Base-by-base conservation (phyloP, 2,329 filamentous ascomycete genomes). In the Mycosphaerella sp. region DNA sequence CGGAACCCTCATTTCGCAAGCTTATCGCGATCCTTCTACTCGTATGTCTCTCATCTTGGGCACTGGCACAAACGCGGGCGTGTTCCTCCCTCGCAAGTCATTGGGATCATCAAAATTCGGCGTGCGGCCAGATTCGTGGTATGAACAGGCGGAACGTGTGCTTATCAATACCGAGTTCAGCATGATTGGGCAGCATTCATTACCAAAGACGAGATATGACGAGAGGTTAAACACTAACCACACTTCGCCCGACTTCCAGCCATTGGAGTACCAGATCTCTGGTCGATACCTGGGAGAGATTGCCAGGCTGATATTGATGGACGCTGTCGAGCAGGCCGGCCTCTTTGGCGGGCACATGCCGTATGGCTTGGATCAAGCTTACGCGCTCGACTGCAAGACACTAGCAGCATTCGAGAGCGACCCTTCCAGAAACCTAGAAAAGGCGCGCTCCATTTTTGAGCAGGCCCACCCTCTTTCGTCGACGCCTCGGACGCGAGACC, bases 121-220 rank as follows among this genome's bases (percentile, higher is more conserved):
- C 27, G 61, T 65, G 25, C 73, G 81, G 44, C 74, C 79, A 1
- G 68, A 74, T 13, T 72, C 71, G 35, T 82, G 79, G 79, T 74
- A 78, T 51, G 71, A 75, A 25, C 70, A 74, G 36, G 79, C 80
- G n/a, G 72, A 76, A 27, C 75, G 80, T 53, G 81, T 84, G 28
- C 77, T 84, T 46, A 75, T 83, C 60, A 85, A 85, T 63, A 84
- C 78, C 6, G 81, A 85, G 62, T 70, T 83, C 59, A 82, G 80
- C 70, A 83, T 84, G 80, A 83, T 83, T 56, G 81, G 78, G 42
- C 75, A 79, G 52, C 70, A 75, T 17, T 72, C 82, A 25, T 71
- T 82, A 34, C 78, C 79, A 1, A 75, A 73, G 58, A 82, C 80
- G 5, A 71, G 76, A 12, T 84, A 80, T 80, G 81, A 85, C 57